Evolutionary conservation across 768 basidiomycete species (phyloP), one percentile per base, ranked within the genome.

Genomic region (Kwoniella sp.): DNA sequence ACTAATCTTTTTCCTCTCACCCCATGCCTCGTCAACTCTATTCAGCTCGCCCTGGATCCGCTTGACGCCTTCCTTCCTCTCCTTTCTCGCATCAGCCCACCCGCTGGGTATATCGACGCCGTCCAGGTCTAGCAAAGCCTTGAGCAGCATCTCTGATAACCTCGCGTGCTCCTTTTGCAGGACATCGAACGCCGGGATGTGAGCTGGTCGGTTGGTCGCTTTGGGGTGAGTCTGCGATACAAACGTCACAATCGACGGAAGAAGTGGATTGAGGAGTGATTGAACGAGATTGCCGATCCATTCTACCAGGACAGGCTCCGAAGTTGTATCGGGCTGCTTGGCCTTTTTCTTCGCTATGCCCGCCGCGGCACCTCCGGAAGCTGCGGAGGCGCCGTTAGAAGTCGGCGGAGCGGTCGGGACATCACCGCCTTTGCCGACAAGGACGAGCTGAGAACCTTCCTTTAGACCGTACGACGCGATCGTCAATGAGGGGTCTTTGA

Each of bases 71-170:
- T 85, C 87, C 81, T 95, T 96, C 67, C 94, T 84, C 78, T 90
- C 87, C 69, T 83, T 83, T 73, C 94, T 85, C 15, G 93, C 93
- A 4, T 87, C 84, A 9, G 86, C 85, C 90, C 92, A 96, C 55
- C 87, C 85, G 38, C 83, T 83, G 51, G 91, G 89, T 22, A 92
- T 84, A 45, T 83, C 82, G 73, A 96, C 84, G 55, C 89, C 90
- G 73, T 98, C 95, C 34, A 98, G 83, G 55, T 90, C 87, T 22
- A 98, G 85, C 28, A 98, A 83, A n/a, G 87, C 85, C 77, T 96
- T 93, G 26, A 96, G 84, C 26, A 98, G 84, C 61, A 91, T 81
- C 81, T 97, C 95, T 26, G 86, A 87, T 57, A 98, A 82, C 20
- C 90, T 82, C 13, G 82, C 81, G 68, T 87, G 86, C 60, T 85